A percentile compares a stretch with the other conserved stretches of the same genome.
phyloP scores from a whole-genome alignment of 129 eudicot genomes.

The Flaveria bidentis region DNA sequence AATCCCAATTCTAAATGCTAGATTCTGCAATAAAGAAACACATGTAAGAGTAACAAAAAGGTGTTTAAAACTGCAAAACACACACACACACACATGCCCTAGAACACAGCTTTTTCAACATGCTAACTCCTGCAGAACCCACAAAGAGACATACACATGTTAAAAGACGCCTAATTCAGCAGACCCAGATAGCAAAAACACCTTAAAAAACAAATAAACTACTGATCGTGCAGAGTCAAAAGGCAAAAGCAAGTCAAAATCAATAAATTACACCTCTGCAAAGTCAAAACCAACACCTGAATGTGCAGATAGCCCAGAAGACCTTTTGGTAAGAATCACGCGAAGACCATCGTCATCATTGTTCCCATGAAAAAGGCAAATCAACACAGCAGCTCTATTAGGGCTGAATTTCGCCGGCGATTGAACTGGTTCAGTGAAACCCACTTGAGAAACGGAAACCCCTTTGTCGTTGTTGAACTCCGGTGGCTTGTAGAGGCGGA shows the following conservation, averaged over 20 bases:
- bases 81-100: constrained; percentile 13
- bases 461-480: constrained; percentile 36
- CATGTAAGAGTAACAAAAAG: no score
- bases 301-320: constrained; percentile 73
- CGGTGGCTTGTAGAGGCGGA: constrained; percentile 66
- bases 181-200: neutral
- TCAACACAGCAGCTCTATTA: constrained; percentile 79
- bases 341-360: constrained; percentile 52
- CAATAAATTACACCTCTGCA: neutral
- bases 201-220: neutral
- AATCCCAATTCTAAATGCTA: neutral
- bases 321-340: constrained; percentile 83
- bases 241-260: constrained; percentile 11
- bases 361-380: constrained; percentile 69
- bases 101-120: constrained; percentile 3
- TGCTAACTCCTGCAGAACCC: constrained; percentile 8
- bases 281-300: constrained; percentile 45
- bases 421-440: constrained; percentile 8
- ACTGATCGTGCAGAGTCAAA: neutral
- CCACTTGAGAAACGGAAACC: constrained; percentile 50
- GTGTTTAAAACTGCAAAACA: neutral
- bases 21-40: neutral
- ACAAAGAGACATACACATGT: neutral
- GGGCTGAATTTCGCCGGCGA: constrained; percentile 47
- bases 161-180: neutral